These are phyloP conservation scores for Candida wancherniae DNA, from an alignment of 805 yeast genomes.

Conservation along the genomic window DNA sequence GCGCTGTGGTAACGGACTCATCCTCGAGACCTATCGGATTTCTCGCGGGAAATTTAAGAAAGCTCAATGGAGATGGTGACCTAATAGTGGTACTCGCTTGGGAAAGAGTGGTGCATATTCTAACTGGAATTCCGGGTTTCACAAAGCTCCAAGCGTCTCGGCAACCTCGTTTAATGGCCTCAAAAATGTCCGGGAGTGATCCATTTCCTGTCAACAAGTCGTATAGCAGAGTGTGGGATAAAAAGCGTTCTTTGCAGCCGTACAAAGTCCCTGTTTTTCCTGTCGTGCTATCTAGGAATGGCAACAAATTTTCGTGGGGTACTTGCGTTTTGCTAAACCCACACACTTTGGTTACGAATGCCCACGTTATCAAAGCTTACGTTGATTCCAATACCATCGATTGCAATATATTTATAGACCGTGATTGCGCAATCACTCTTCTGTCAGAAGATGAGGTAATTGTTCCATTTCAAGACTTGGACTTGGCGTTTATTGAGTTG, in stretches of 20 bases:
- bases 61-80: conserved; percentile 44
- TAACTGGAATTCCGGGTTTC: too few species aligned
- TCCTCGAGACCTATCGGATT: conserved; percentile 7
- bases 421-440: conserved; percentile 6
- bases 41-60: conserved; percentile 30
- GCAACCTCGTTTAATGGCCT: too few species aligned
- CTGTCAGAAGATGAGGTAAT: conserved; percentile 17
- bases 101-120: conserved; percentile 8
- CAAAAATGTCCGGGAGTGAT: not conserved
- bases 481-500: conserved; percentile 34
- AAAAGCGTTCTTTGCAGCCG: too few species aligned
- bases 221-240: too few species aligned
- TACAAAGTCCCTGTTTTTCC: conserved; percentile 3
- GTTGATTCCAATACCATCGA: conserved; percentile 2
- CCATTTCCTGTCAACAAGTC: too few species aligned
- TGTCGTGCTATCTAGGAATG: not conserved
- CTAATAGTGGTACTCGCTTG: conserved; percentile 30
- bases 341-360: conserved; percentile 34
- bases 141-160: too few species aligned
- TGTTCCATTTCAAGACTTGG: conserved; percentile 30
- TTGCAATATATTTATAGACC: conserved; percentile 6
- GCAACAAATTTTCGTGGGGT: conserved; percentile 32
- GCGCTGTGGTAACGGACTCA: conserved; percentile 26
- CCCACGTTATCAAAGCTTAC: conserved; percentile 33
- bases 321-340: conserved; percentile 34